A percentile compares a stretch with the other conserved stretches of the same genome.
Evolutionary conservation across 306 rosid species (phyloP).

Genomic region (Calophaca sinica): DNA sequence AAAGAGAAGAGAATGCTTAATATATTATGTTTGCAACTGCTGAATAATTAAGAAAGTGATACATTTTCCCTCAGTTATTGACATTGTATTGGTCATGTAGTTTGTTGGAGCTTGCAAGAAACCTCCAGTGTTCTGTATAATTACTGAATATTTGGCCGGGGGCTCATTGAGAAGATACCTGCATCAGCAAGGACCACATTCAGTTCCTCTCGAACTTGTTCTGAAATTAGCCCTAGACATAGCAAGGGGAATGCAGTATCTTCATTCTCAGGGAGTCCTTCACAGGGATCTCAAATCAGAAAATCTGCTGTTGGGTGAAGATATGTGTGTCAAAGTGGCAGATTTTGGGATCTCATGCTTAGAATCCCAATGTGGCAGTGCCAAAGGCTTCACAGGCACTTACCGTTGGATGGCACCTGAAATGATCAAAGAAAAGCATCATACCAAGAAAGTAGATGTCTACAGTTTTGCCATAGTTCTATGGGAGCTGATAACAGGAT

Average conservation of each 20-base stretch:
- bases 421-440: constrained; percentile 90
- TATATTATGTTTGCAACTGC: too few relatives aligned
- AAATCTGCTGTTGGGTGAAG: constrained; percentile 81
- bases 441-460: constrained; percentile 92
- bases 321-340: constrained; percentile 91
- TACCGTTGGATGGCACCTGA: constrained; percentile 99
- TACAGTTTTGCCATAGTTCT: constrained; percentile 94
- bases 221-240: constrained; percentile 80
- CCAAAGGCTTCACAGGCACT: constrained; percentile 92
- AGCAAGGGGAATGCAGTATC: constrained; percentile 86
- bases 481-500: constrained; percentile 94
- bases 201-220: constrained; percentile 74
- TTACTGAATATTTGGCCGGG: constrained; percentile 87
- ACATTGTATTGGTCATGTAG: constrained; percentile 56
- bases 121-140: constrained; percentile 94
- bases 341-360: constrained; percentile 97
- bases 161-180: constrained; percentile 83
- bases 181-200: constrained; percentile 82
- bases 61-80: neutral
- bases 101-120: constrained; percentile 98
- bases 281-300: constrained; percentile 99
- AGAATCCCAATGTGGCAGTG: constrained; percentile 81
- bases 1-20: too few relatives aligned
- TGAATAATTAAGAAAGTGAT: too few relatives aligned
- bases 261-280: constrained; percentile 89